Evolutionary conservation across 1,284 basidiomycete genomes (phyloP).

Genomic region (Puccinia polysora): DNA sequence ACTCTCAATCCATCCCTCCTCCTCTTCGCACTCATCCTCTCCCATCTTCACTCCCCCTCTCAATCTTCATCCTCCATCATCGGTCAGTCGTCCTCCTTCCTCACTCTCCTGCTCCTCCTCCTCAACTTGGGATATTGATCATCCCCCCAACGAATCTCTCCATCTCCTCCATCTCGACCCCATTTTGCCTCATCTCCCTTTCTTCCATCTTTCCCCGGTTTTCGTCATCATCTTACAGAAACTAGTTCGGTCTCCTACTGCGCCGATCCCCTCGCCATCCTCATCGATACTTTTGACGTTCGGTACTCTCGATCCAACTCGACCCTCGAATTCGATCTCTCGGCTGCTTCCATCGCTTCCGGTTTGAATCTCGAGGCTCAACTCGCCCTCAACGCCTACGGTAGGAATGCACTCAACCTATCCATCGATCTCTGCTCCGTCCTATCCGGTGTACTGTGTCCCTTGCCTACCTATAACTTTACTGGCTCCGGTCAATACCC

Average conservation of each 20-base stretch:
- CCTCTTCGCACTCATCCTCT: too few relatives aligned
- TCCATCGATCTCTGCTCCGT: conserved; percentile 51
- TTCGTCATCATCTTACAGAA: conserved; percentile 37
- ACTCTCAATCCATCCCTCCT: too few relatives aligned
- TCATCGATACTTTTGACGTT: conserved; percentile 49
- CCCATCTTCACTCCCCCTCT: too few relatives aligned
- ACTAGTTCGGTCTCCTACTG: conserved; percentile 52
- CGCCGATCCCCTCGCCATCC: conserved; percentile 49
- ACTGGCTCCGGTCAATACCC: conserved; percentile 49
- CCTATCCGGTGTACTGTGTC: conserved; percentile 49
- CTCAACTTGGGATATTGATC: too few relatives aligned
- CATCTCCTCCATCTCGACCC: too few relatives aligned
- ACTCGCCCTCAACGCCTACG: conserved; percentile 49
- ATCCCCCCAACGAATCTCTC: too few relatives aligned
- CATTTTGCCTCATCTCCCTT: too few relatives aligned
- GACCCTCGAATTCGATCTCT: conserved; percentile 51
- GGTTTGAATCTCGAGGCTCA: conserved; percentile 46
- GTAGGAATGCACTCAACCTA: conserved; percentile 50
- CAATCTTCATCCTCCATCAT: too few relatives aligned
- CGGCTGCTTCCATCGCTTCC: conserved; percentile 49
- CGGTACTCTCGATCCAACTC: conserved; percentile 49
- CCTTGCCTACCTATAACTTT: conserved; percentile 52
- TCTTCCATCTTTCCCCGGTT: too few relatives aligned
- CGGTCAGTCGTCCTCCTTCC: too few relatives aligned
- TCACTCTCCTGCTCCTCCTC: too few relatives aligned